phyloP scores from a whole-genome alignment of 129 eudicot genomes.

The Chrysanthemum seticuspe region DNA sequence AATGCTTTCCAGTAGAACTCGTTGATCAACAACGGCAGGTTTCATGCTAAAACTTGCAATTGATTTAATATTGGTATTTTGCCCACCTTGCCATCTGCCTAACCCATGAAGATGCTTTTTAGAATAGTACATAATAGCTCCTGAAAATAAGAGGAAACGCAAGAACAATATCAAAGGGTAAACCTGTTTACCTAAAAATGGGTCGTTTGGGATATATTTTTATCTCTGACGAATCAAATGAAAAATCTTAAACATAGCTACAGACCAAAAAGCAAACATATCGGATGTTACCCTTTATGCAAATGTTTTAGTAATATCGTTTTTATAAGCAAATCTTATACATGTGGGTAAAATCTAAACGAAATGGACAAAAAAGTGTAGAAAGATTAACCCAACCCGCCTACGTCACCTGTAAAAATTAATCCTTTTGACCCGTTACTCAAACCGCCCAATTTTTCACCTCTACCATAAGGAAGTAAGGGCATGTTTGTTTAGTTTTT shows the following conservation, averaged over 20 bases:
- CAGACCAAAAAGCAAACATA: no score
- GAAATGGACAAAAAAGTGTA: not conserved
- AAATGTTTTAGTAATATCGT: no score
- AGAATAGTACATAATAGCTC: slow-evolving; percentile 74
- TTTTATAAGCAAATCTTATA: no score
- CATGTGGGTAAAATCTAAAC: not conserved
- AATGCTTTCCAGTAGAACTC: slow-evolving; percentile 62
- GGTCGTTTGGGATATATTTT: not conserved
- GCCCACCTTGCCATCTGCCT: slow-evolving; percentile 79
- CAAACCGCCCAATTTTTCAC: no score
- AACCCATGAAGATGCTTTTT: slow-evolving; percentile 79
- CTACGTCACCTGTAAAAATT: not conserved
- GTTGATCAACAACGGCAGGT: slow-evolving; percentile 64
- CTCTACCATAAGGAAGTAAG: no score
- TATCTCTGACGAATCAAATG: no score
- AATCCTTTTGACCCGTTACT: no score
- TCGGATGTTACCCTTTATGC: no score
- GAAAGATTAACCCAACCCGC: not conserved
- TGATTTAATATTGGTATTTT: slow-evolving; percentile 51
- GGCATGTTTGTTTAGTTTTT: no score
- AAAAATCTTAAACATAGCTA: no score
- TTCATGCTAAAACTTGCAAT: slow-evolving; percentile 88
- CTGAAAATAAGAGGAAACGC: slow-evolving; percentile 23
- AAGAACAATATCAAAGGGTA: slow-evolving; percentile 4
- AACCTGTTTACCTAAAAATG: not conserved